A percentile compares a stretch with the other conserved stretches of the same genome.
These are phyloP conservation scores for Venustampulla echinocandica DNA, from an alignment of 495 filamentous ascomycete species.

Conservation along the genomic window DNA sequence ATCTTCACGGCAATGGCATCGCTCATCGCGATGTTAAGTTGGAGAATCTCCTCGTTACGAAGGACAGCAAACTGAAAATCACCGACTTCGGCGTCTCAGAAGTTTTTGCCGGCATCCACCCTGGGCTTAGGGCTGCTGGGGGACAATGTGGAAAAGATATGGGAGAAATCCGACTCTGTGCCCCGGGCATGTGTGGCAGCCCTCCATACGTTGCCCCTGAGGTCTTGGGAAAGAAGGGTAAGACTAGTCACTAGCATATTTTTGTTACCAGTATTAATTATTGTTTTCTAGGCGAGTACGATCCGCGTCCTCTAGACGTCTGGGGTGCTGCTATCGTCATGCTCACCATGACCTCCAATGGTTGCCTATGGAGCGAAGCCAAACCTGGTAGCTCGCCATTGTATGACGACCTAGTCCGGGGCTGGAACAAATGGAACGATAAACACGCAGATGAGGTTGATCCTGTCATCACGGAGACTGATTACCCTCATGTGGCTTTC, in stretches of 20 bases:
- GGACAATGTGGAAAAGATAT: conserved; percentile 59
- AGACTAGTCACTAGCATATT: conserved; percentile 10
- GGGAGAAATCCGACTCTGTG: conserved; percentile 53
- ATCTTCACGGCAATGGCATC: conserved; percentile 73
- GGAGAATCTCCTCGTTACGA: conserved; percentile 65
- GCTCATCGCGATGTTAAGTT: conserved; percentile 84
- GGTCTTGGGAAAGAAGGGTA: conserved; percentile 53
- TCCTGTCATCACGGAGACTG: conserved; percentile 32
- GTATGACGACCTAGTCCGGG: conserved; percentile 50
- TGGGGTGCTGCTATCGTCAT: conserved; percentile 74
- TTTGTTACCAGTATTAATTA: conserved; percentile 6
- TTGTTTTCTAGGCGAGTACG: conserved; percentile 51
- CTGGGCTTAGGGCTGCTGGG: conserved; percentile 53
- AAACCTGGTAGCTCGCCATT: conserved; percentile 31
- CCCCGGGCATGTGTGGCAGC: conserved; percentile 66
- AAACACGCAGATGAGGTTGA: conserved; percentile 38
- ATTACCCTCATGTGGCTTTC: conserved; percentile 42
- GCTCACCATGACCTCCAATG: conserved; percentile 55
- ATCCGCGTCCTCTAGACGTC: conserved; percentile 65
- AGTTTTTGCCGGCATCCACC: conserved; percentile 66
- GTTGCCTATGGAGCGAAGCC: conserved; percentile 56
- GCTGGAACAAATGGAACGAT: conserved; percentile 52
- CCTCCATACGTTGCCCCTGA: conserved; percentile 73
- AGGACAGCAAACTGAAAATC: conserved; percentile 65
- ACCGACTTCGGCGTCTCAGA: conserved; percentile 75